A percentile compares a stretch with the other conserved stretches of the same genome.
These are phyloP conservation scores for Oldenlandia corymbosa DNA, from an alignment of 257 asterid species.

Conservation along the genomic window DNA sequence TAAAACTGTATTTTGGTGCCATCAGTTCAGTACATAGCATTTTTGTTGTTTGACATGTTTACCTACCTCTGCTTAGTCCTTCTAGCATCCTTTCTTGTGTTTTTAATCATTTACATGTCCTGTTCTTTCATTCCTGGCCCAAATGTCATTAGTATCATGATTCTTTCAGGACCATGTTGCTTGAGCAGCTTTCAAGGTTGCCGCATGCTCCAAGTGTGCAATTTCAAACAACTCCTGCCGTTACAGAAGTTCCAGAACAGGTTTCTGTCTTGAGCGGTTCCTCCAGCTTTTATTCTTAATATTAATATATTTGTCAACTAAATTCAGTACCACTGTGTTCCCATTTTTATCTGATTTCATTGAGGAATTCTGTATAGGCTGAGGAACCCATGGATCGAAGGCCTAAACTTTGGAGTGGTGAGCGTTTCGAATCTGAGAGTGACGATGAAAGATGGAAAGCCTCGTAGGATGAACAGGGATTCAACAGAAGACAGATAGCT, in stretches of 20 bases:
- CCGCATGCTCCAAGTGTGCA: slow-evolving; percentile 82
- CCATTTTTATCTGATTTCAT: slow-evolving; percentile 13
- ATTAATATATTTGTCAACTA: not conserved
- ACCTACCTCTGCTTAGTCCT: too few species aligned
- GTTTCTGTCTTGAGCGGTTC: slow-evolving; percentile 26
- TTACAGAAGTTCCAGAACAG: slow-evolving; percentile 66
- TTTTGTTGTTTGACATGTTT: not conserved
- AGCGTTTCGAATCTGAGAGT: slow-evolving; percentile 61
- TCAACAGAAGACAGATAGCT: not conserved
- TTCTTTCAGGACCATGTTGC: slow-evolving; percentile 61
- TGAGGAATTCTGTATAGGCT: slow-evolving; percentile 30
- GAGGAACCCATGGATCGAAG: slow-evolving; percentile 76
- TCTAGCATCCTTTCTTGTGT: too few species aligned
- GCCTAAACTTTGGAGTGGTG: slow-evolving; percentile 88
- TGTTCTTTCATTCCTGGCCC: too few species aligned
- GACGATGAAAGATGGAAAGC: slow-evolving; percentile 49
- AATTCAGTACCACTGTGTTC: not conserved
- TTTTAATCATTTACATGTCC: too few species aligned
- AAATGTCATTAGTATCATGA: too few species aligned
- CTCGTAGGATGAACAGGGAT: slow-evolving; percentile 4
- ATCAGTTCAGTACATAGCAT: not conserved
- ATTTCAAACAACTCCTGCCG: slow-evolving; percentile 64
- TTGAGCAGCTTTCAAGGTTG: slow-evolving; percentile 65
- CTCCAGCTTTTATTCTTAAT: not conserved
- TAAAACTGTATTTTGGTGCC: not conserved